Evolutionary conservation across 805 yeast genomes (phyloP).

Genomic region (Monosporozyma aerobia): DNA sequence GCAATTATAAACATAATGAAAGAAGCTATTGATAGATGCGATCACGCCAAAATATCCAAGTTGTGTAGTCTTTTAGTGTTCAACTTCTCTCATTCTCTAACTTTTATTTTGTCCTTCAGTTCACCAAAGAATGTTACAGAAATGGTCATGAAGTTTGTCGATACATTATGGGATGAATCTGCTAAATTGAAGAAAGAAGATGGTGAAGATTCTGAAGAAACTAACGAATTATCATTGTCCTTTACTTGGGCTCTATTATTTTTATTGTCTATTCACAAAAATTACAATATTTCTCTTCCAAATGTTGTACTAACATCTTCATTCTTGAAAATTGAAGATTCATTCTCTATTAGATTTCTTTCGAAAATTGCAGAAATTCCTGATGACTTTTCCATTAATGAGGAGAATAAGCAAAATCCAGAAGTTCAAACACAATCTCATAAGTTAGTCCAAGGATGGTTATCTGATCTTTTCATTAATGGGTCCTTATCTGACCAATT

Average conservation of each 20-base stretch:
- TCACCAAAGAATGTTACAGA: constrained; percentile 36
- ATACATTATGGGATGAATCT: constrained; percentile 30
- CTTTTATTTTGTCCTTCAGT: constrained; percentile 36
- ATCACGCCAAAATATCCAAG: constrained; percentile 38
- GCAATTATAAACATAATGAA: constrained; percentile 27
- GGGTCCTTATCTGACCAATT: constrained; percentile 82
- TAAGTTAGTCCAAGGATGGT: constrained; percentile 57
- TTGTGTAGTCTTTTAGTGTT: constrained; percentile 43
- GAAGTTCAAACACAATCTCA: constrained; percentile 20
- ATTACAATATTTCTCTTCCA: constrained; percentile 30
- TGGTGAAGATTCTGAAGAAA: constrained; percentile 22
- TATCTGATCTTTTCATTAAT: constrained; percentile 68
- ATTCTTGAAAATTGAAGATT: constrained; percentile 13
- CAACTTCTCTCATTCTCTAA: constrained; percentile 33
- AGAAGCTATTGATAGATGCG: constrained; percentile 33
- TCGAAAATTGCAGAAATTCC: constrained; percentile 18
- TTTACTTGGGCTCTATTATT: constrained; percentile 54
- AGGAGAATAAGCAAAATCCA: constrained; percentile 19
- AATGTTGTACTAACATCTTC: constrained; percentile 20
- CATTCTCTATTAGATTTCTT: constrained; percentile 28
- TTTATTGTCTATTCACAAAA: constrained; percentile 32
- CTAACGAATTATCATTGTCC: constrained; percentile 54
- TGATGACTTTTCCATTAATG: constrained; percentile 20
- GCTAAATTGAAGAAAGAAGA: constrained; percentile 9
- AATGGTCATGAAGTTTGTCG: constrained; percentile 45